A percentile compares a stretch with the other conserved stretches of the same genome.
phyloP scores from a whole-genome alignment of 2,329 filamentous ascomycete genomes.

The Trichoderma sp. region DNA sequence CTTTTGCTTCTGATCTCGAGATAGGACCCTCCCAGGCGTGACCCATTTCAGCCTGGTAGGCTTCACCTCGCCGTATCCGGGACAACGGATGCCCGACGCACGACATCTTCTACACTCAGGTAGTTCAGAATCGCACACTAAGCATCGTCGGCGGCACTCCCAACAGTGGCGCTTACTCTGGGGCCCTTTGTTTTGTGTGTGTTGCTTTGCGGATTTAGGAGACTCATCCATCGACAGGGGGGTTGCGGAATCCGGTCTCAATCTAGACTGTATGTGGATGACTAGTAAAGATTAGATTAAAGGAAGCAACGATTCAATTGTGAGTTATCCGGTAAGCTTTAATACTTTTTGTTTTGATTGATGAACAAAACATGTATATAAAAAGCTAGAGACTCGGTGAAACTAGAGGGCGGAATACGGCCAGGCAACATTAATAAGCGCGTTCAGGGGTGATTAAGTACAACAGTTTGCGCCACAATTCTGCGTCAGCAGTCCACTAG shows the following conservation, averaged over 20 bases:
- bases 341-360: not conserved
- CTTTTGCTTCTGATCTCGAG: not conserved
- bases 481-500: not conserved
- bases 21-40: not conserved
- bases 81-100: not conserved
- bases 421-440: not conserved
- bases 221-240: not conserved
- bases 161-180: not conserved
- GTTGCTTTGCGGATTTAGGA: not conserved
- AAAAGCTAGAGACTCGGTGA: not conserved
- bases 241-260: no score
- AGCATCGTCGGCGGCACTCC: not conserved
- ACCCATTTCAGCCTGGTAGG: not conserved
- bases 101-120: not conserved
- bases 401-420: not conserved
- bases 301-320: not conserved
- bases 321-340: not conserved
- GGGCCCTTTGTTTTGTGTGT: not conserved
- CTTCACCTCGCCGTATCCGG: not conserved
- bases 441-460: not conserved
- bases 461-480: not conserved
- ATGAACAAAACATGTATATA: not conserved
- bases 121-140: not conserved
- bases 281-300: not conserved
- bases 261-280: not conserved